These are phyloP conservation scores for Saccharomyces hybrid DNA, from an alignment of 1,139 yeast genomes.

Conservation along the genomic window DNA sequence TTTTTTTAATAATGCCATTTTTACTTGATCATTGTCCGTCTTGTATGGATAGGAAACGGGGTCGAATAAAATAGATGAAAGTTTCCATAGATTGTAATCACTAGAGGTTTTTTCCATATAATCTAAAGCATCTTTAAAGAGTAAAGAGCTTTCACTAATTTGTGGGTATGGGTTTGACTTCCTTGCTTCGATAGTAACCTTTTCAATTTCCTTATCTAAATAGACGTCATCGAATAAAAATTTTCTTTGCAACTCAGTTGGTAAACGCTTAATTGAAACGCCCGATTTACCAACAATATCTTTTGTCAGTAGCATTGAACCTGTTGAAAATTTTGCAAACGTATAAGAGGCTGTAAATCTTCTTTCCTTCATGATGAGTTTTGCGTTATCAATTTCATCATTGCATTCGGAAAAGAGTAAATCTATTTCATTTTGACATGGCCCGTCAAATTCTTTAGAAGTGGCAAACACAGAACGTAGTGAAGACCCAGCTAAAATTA, in stretches of 20 bases:
- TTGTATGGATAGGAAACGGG: slow-evolving; percentile 22
- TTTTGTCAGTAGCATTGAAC: slow-evolving; percentile 19
- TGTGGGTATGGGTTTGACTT: slow-evolving; percentile 29
- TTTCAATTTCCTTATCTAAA: slow-evolving; percentile 13
- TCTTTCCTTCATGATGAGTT: slow-evolving; percentile 26
- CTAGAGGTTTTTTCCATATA: slow-evolving; percentile 11
- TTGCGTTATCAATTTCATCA: slow-evolving; percentile 23
- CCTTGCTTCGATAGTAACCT: slow-evolving; percentile 17
- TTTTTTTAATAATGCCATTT: slow-evolving; percentile 32
- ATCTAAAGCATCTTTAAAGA: slow-evolving; percentile 18
- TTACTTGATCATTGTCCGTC: slow-evolving; percentile 26
- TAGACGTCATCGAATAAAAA: slow-evolving; percentile 9
- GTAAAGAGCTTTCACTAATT: slow-evolving; percentile 21
- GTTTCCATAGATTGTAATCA: slow-evolving; percentile 37
- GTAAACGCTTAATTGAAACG: slow-evolving; percentile 3
- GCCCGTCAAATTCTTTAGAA: slow-evolving; percentile 17
- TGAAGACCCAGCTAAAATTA: slow-evolving; percentile 47
- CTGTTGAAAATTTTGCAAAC: slow-evolving; percentile 24
- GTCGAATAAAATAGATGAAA: slow-evolving; percentile 57
- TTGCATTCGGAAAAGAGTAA: slow-evolving; percentile 48
- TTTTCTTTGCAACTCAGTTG: slow-evolving; percentile 2
- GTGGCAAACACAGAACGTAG: slow-evolving; percentile 41
- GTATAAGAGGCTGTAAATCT: slow-evolving; percentile 17
- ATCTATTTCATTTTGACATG: slow-evolving; percentile 28
- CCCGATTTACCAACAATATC: slow-evolving; percentile 6